Base-by-base conservation (phyloP, 2,329 filamentous ascomycete genomes). In the Fusarium sp. region DNA sequence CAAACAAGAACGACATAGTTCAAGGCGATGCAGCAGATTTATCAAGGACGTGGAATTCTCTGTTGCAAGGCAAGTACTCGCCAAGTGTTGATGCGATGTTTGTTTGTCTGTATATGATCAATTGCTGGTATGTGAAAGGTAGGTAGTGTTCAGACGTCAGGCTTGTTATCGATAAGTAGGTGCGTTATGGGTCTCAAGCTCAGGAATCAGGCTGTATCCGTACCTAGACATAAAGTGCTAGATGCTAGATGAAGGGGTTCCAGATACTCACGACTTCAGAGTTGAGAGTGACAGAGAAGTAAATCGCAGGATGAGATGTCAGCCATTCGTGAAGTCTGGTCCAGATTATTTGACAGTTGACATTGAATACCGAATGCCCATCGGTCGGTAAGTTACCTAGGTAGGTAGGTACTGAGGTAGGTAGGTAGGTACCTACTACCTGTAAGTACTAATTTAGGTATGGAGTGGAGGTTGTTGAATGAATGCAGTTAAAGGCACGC, bases 1-100 rank as follows among this genome's bases (percentile, higher is more conserved):
- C 85, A 70, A 89, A 89, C 50, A 89, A 79, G 76, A 89, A 89
- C 32, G 87, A 87, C 85, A 87, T 87, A 49, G 45, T 29, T 62
- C 32, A 29, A 49, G 51, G 42, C 42, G 49, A 52, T 61, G 57
- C 46, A 34, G 40, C 20, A 47, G 43, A 18, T 40, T 46, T 25
- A 30, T 29, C n/a, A 38, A 24, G 22, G 29, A 32, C 20, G 25
- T 12, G 57, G 20, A 38, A 25, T 29, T 20, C 34, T 45, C 29
- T 53, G 32, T 34, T 47, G 46, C 20, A n/a, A 43, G 32, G 43
- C 38, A 44, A 51, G 56, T 34, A 42, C 27, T 42, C 30, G 50
- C 40, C 29, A 40, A 55, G 29, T 30, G 44, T 34, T 38, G 24
- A 44, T 47, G 30, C 29, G 67, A 25, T 50, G 47, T 62, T 71